Evolutionary conservation across 108 stramenopile species (phyloP), one percentile per base, ranked within the genome.

Genomic region (Cyclotella cryptica): DNA sequence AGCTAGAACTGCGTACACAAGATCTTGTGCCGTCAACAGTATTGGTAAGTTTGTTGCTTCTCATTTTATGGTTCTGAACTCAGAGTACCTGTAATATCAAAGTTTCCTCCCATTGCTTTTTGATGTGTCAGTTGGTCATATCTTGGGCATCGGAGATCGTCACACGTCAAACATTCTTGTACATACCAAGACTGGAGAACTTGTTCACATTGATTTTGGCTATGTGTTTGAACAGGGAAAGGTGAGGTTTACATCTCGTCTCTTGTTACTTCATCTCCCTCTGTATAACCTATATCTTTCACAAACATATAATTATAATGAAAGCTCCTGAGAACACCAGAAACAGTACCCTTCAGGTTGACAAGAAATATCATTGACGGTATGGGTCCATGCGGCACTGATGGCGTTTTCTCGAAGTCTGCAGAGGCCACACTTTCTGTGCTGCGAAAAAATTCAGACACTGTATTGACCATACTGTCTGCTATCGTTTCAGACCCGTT

Each of bases 131-230:
- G 97, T 99, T 58, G 99, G 99, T 29, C 96, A 99, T 66, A 84
- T 98, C n/a, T 86, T 99, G 43, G 99, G 99, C 1, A 97, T 99
- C 43, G 99, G 99, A 30, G 98, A 99, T 86, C 91, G 99, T 4
- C 99, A 99, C 75, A 73, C 84, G n/a, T 86, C 88, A 49, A 99
- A 99, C 75, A 98, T 99, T 63, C 89, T 99, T 27, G 86, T 99
- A 41, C 92, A 98, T 65, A 77, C 91, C 41, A 90, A 78, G 49
- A 97, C 97, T 15, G 94, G 85, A 13, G 98, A 98, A 77, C 84
- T 98, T 35, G 95, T 99, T 3, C 99, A 99, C 74, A 99, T 99
- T 65, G 99, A 99, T 78, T 99, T 99, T 80, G 98, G 99, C 2
- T 87, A 98, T 28, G 94, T 97, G n/a, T 99, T 99, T 64, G 99